Evolutionary conservation across 371 early-diverging fungal genomes (phyloP).

Genomic region (Capillidium rhysosporum): DNA sequence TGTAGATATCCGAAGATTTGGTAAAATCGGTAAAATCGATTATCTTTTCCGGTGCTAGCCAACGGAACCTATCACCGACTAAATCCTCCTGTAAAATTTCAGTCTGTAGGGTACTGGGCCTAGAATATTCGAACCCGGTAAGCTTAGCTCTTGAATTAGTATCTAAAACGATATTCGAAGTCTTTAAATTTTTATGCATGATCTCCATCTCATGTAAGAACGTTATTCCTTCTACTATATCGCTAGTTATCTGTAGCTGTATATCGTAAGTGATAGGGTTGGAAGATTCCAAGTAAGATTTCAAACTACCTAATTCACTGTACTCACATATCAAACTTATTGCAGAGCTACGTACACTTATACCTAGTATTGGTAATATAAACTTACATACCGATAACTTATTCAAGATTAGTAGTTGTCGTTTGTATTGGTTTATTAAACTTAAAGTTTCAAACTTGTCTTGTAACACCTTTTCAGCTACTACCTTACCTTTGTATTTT

Average conservation of each 20-base stretch:
- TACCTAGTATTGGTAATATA: conserved; percentile 13
- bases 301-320: conserved; percentile 7
- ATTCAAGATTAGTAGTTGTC: conserved; percentile 14
- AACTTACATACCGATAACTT: conserved; percentile 14
- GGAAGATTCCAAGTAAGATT: background rate
- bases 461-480: conserved; percentile 14
- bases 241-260: background rate
- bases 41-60: background rate
- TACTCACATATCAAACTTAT: conserved; percentile 16
- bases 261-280: no score
- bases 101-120: background rate
- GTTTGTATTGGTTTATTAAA: conserved; percentile 14
- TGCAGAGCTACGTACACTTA: conserved; percentile 12
- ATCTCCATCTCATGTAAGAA: conserved; percentile 32
- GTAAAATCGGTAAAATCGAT: background rate
- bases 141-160: background rate
- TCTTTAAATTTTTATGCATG: conserved; percentile 37
- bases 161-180: background rate
- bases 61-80: background rate
- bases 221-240: conserved; percentile 26
- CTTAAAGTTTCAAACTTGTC: conserved; percentile 10
- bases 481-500: conserved; percentile 13
- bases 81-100: background rate
- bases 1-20: background rate
- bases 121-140: background rate